Conservation (phyloP, 1,284 basidiomycete genomes). For the Cutaneotrichosporon arboriforme region DNA sequence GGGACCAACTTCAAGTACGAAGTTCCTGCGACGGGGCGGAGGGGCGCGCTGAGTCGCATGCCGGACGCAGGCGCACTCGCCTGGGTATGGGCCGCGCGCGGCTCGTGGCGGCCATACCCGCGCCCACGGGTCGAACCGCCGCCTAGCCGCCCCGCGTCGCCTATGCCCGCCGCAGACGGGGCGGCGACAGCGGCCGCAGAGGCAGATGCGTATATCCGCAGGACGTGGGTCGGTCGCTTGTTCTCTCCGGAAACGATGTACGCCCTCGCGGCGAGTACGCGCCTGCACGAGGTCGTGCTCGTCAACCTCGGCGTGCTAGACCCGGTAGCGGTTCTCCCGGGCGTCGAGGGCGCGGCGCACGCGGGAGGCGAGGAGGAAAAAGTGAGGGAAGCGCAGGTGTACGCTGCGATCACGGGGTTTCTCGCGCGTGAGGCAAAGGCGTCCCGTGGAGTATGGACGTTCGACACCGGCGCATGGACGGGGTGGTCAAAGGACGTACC, state of each 20-base stretch:
- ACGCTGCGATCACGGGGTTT: background rate
- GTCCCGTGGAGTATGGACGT: background rate
- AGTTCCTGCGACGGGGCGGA: background rate
- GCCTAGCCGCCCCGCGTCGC: background rate
- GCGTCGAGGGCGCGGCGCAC: background rate
- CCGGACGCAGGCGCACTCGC: background rate
- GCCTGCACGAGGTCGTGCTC: background rate
- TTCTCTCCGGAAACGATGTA: background rate
- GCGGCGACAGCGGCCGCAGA: background rate
- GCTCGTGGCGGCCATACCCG: constrained; percentile 5
- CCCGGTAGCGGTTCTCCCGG: background rate
- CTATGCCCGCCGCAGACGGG: background rate
- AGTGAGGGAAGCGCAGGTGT: background rate
- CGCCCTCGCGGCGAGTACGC: background rate
- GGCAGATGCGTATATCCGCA: background rate
- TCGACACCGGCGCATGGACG: background rate
- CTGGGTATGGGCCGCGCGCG: background rate
- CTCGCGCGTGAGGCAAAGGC: background rate
- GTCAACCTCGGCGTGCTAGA: background rate
- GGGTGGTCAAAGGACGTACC: background rate
- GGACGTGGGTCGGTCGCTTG: background rate
- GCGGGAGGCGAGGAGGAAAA: background rate
- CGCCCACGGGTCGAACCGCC: background rate
- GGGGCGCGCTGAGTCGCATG: background rate
- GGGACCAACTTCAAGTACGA: constrained; percentile 15